Conservation (phyloP, 2,329 filamentous ascomycete genomes). For the Aureobasidium sp. region DNA sequence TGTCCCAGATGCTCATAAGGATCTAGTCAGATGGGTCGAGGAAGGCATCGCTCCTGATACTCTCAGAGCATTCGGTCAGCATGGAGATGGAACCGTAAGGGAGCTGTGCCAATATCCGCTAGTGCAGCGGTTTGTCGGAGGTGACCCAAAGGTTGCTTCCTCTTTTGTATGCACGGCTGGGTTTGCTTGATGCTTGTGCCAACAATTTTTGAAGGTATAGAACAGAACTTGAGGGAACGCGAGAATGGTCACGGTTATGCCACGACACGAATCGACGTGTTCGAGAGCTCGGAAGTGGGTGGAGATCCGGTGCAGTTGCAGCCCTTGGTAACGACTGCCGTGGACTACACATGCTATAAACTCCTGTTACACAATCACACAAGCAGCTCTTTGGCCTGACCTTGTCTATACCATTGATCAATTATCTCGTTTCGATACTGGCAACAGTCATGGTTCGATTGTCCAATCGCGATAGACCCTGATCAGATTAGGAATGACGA, state of each 20-base stretch:
- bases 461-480: background rate
- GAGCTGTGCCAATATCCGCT: conserved; percentile 21
- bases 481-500: background rate
- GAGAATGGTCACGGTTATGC: too few relatives aligned
- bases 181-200: background rate
- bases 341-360: background rate
- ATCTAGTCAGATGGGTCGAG: conserved; percentile 27
- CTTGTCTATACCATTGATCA: background rate
- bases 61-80: conserved; percentile 16
- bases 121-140: conserved; percentile 20
- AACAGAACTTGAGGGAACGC: background rate
- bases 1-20: conserved; percentile 20
- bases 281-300: background rate
- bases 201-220: background rate
- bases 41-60: conserved; percentile 24
- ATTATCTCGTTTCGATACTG: background rate
- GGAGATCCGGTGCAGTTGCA: conserved; percentile 2
- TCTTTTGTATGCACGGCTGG: conserved; percentile 20
- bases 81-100: background rate
- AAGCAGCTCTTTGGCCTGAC: background rate
- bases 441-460: background rate
- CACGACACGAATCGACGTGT: background rate
- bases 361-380: background rate
- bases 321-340: background rate
- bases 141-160: conserved; percentile 16